Base-by-base conservation (phyloP, 371 early-diverging fungal genomes). In the Batrachochytrium dendrobatidis region DNA sequence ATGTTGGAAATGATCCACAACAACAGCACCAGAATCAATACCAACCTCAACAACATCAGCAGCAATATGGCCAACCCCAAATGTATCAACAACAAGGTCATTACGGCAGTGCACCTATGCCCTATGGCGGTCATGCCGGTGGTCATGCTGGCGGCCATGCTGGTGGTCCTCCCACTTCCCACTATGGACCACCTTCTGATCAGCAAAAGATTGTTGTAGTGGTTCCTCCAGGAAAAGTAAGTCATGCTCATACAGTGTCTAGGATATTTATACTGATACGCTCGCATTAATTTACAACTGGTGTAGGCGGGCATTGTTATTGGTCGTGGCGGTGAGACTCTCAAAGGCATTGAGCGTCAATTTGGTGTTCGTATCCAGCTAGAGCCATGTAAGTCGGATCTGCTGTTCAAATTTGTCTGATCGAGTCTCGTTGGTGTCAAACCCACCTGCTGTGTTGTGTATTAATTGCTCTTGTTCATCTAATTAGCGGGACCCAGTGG, bases 291-390 rank as follows among this genome's bases (percentile, higher is more conserved):
- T n/a, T n/a, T n/a, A n/a, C n/a, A n/a, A n/a, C n/a, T n/a, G n/a
- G n/a, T n/a, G n/a, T n/a, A 65, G 66, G 89, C 90, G 17, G 93
- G 93, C 3, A 64, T 91, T 45, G 79, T 94, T 43, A 94, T 93
- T 68, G 93, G 93, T 8, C 77, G 85, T 35, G 83, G 83, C 20
- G 92, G 92, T 12, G 90, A 88, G 53, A 89, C 84, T 66, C 68
- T 93, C 56, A 85, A 87, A 65, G 71, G 83, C 31, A 88, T 92
- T 60, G 90, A 92, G 69, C 72, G 81, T 30, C 74, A 78, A 49
- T 84, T 84, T 59, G 58, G 61, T 34, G 83, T 83, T 32, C 78
- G 77, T 48, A 79, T 91, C 15, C 88, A 87, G 64, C 82, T 91
- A 67, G 69, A 79, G 10, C 76, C 74, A 67, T 86, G 31, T 25